phyloP scores from a whole-genome alignment of 2,329 filamentous ascomycete genomes.

The Clonostachys solani region DNA sequence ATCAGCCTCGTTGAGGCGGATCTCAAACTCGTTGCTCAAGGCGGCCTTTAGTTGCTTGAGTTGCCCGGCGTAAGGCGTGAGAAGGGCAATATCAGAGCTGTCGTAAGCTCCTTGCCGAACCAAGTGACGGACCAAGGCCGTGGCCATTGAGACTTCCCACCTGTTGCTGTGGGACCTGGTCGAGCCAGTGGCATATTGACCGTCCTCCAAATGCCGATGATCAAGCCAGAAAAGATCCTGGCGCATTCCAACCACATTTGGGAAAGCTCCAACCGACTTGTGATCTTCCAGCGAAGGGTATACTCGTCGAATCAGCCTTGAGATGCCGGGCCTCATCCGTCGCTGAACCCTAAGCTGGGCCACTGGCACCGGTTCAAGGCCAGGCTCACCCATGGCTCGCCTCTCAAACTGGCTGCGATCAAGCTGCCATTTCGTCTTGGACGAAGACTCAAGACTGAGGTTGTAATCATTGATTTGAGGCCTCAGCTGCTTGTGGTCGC shows the following conservation, averaged over 20 bases:
- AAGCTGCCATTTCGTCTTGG: conserved; percentile 45
- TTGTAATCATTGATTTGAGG: conserved; percentile 52
- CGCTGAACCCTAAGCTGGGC: conserved; percentile 51
- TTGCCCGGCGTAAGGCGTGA: conserved; percentile 63
- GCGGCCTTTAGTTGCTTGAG: conserved; percentile 41
- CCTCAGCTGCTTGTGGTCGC: conserved; percentile 59
- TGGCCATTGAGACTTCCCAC: conserved; percentile 37
- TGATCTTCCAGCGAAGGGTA: conserved; percentile 55
- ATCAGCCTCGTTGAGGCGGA: conserved; percentile 63
- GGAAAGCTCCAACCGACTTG: conserved; percentile 26
- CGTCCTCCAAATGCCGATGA: conserved; percentile 43
- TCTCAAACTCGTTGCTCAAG: conserved; percentile 47
- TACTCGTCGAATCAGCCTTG: conserved; percentile 49
- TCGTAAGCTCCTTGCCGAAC: conserved; percentile 59
- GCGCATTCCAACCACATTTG: conserved; percentile 48
- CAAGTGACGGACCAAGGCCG: conserved; percentile 60
- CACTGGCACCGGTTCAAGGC: conserved; percentile 13
- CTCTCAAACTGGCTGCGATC: conserved; percentile 61
- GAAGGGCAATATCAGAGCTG: conserved; percentile 59
- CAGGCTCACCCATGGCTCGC: conserved; percentile 17
- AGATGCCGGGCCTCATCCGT: conserved; percentile 62
- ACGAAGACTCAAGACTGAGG: conserved; percentile 44
- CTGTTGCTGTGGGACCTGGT: conserved; percentile 46
- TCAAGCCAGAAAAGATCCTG: conserved; percentile 57
- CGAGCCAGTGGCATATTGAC: conserved; percentile 17